Evolutionary conservation across 2,329 filamentous ascomycete genomes (phyloP).

Genomic region (Colletotrichum lentis): DNA sequence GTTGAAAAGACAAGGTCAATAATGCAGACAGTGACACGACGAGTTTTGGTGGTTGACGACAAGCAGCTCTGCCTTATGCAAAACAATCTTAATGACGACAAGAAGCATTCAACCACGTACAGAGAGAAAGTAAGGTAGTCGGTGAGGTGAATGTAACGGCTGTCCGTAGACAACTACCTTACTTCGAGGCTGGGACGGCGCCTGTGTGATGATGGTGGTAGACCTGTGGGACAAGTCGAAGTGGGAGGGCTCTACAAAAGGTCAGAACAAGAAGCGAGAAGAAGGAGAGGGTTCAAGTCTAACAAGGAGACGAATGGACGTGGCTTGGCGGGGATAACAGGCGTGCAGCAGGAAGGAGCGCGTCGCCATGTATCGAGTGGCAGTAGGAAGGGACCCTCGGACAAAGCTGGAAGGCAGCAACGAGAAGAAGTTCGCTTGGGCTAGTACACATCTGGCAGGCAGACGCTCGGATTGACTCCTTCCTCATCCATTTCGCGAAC

Average conservation of each 20-base stretch:
- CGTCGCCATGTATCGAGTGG: too few relatives aligned
- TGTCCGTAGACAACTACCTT: background rate
- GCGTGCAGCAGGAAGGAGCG: too few relatives aligned
- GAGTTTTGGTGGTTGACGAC: background rate
- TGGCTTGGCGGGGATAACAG: too few relatives aligned
- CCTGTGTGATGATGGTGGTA: background rate
- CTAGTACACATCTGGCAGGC: background rate
- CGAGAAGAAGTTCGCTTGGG: background rate
- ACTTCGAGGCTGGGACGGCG: background rate
- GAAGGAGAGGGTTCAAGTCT: too few relatives aligned
- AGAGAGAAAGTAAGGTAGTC: too few relatives aligned
- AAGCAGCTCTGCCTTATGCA: background rate
- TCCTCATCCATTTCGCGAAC: background rate
- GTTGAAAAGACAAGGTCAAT: too few relatives aligned
- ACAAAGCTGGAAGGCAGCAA: background rate
- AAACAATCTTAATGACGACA: background rate
- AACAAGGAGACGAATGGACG: too few relatives aligned
- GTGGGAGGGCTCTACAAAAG: too few relatives aligned
- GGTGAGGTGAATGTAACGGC: background rate
- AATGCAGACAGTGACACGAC: too few relatives aligned
- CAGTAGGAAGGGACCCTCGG: too few relatives aligned
- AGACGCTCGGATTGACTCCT: background rate
- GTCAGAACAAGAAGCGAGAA: background rate
- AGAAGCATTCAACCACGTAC: background rate
- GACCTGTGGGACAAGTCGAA: background rate